Conservation (phyloP, 129 eudicot genomes). For the Flaveria sonorensis region DNA sequence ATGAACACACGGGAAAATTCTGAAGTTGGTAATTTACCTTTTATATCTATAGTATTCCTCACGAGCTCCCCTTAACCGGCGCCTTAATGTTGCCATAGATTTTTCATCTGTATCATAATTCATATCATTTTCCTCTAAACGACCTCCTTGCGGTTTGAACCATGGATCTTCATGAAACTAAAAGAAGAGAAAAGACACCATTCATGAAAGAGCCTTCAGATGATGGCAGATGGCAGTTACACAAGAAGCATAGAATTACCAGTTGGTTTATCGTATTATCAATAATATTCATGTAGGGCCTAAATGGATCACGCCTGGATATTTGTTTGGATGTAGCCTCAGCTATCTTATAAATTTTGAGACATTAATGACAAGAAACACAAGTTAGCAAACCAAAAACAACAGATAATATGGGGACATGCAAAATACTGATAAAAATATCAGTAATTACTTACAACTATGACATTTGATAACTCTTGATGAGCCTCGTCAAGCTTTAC, state of each 20-base stretch:
- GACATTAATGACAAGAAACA: conserved; percentile 2
- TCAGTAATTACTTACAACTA: conserved; percentile 62
- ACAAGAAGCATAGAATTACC: conserved; percentile 47
- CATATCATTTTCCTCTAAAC: conserved; percentile 87
- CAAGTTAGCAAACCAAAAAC: conserved; percentile 26
- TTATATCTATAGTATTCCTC: conserved; percentile 86
- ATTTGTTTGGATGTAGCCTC: conserved; percentile 93
- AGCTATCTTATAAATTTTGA: conserved; percentile 57
- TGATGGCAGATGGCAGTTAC: conserved; percentile 20
- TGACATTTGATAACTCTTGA: conserved; percentile 81
- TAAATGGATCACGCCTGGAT: conserved; percentile 85
- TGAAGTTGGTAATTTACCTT: conserved; percentile 49
- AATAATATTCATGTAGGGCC: conserved; percentile 88
- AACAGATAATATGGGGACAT: not conserved
- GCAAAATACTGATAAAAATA: not conserved
- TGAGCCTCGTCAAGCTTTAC: conserved; percentile 92
- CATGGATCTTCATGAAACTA: conserved; percentile 90
- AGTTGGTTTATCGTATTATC: conserved; percentile 81
- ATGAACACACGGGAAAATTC: not conserved
- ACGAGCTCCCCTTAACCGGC: conserved; percentile 77
- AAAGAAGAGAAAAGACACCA: conserved; percentile 23
- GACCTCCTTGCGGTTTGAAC: conserved; percentile 90
- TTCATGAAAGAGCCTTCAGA: conserved; percentile 17
- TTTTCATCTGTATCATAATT: conserved; percentile 94
- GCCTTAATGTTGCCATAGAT: conserved; percentile 95